A percentile compares a stretch with the other conserved stretches of the same genome.
phyloP scores from a whole-genome alignment of 2,329 filamentous ascomycete species.

The Botrytis deweyae region DNA sequence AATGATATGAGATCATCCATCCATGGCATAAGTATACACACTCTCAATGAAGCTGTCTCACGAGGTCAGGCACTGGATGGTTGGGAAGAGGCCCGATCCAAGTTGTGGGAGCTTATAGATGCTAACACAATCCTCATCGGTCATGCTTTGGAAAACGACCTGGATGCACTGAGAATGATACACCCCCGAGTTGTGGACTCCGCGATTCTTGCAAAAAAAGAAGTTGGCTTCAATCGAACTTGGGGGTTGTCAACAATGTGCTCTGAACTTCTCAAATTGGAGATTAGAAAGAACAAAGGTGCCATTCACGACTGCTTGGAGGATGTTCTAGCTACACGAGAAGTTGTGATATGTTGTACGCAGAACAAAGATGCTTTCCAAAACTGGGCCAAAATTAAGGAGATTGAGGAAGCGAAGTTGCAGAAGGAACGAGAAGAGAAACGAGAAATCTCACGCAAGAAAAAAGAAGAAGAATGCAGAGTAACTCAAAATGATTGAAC shows the following conservation, averaged over 20 bases:
- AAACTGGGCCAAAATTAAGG: constrained; percentile 33
- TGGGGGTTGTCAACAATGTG: constrained; percentile 44
- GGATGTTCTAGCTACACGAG: constrained; percentile 50
- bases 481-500: too few species aligned
- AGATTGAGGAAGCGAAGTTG: too few species aligned
- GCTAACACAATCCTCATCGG: constrained; percentile 40
- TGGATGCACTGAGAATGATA: too few species aligned
- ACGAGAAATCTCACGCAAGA: too few species aligned
- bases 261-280: constrained; percentile 40
- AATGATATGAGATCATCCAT: constrained; percentile 15
- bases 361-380: constrained; percentile 42
- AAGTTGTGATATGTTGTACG: constrained; percentile 49
- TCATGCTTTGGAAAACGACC: too few species aligned
- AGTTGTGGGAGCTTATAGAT: constrained; percentile 46
- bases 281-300: constrained; percentile 41
- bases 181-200: constrained; percentile 49
- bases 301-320: constrained; percentile 50
- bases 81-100: constrained; percentile 46
- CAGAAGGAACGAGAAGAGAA: too few species aligned
- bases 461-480: too few species aligned
- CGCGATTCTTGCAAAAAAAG: constrained; percentile 43
- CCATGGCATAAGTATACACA: constrained; percentile 42
- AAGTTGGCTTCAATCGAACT: constrained; percentile 30
- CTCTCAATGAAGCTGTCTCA: constrained; percentile 39
- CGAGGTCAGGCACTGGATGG: constrained; percentile 41